phyloP scores from a whole-genome alignment of 805 yeast species.

The Candida coleopterorum region DNA sequence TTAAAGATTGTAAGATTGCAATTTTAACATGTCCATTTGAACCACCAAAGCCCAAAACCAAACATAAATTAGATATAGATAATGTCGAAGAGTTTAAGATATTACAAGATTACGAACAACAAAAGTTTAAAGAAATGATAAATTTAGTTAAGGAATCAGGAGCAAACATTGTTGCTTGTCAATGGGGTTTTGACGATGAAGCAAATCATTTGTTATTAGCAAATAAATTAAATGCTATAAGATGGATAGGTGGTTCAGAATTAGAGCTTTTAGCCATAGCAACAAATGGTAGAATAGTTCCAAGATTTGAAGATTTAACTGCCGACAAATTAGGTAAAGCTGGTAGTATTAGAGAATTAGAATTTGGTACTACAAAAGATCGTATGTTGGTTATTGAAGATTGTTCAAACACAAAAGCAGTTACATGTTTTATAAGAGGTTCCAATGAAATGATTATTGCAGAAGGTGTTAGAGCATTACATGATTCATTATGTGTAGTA shows the following conservation, averaged over 20 bases:
- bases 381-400: conserved; percentile 94
- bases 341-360: conserved; percentile 78
- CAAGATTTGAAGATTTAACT: conserved; percentile 89
- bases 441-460: conserved; percentile 97
- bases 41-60: conserved; percentile 99
- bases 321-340: conserved; percentile 83
- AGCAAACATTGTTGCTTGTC: conserved; percentile 95
- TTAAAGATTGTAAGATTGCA: conserved; percentile 80
- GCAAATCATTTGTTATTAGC: conserved; percentile 89
- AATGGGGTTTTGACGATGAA: conserved; percentile 99
- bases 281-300: conserved; percentile 94
- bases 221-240: conserved; percentile 87
- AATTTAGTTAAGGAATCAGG: conserved; percentile 80
- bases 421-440: conserved; percentile 90
- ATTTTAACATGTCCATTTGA: conserved; percentile 98
- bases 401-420: conserved; percentile 80
- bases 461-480: conserved; percentile 93
- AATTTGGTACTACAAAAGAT: conserved; percentile 94
- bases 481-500: conserved; percentile 95
- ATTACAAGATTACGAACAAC: conserved; percentile 87
- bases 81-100: conserved; percentile 91
- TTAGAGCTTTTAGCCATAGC: conserved; percentile 95
- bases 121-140: conserved; percentile 89
- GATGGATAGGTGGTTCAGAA: conserved; percentile 99
- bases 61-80: conserved; percentile 91